Evolutionary conservation across 1,139 yeast genomes (phyloP).

Genomic region (Waltiozyma sp.): DNA sequence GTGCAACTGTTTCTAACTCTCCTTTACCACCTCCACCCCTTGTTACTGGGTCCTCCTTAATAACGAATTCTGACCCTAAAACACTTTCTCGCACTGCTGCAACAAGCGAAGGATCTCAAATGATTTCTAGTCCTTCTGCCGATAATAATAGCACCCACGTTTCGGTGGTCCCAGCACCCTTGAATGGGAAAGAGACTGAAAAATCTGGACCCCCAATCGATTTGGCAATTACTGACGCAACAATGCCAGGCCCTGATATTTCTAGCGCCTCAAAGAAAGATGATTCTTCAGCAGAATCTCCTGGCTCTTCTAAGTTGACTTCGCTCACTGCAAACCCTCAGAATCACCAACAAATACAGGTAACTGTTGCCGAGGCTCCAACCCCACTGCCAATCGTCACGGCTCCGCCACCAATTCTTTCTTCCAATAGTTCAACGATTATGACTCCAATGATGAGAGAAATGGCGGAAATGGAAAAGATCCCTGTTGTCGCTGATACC

Average conservation of each 20-base stretch:
- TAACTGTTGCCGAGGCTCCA: background rate
- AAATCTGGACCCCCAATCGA: background rate
- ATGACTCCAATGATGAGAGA: background rate
- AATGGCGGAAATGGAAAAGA: background rate
- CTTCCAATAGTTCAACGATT: background rate
- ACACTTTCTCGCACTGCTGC: background rate
- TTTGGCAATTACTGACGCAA: background rate
- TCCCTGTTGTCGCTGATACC: background rate
- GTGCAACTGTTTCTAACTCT: background rate
- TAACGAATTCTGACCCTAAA: background rate
- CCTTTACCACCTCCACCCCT: background rate
- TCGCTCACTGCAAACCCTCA: background rate
- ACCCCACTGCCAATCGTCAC: background rate
- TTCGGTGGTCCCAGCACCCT: background rate
- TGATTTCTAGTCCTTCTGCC: background rate
- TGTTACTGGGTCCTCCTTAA: background rate
- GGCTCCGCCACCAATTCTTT: background rate
- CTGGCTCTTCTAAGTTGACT: background rate
- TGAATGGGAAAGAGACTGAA: too few relatives aligned
- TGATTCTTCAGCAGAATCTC: background rate
- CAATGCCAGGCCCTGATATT: background rate
- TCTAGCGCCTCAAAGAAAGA: background rate
- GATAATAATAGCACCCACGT: background rate
- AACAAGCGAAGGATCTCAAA: background rate
- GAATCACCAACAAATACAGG: too few relatives aligned